phyloP scores from a whole-genome alignment of 2,329 filamentous ascomycete species.

The Alternaria consortialis region DNA sequence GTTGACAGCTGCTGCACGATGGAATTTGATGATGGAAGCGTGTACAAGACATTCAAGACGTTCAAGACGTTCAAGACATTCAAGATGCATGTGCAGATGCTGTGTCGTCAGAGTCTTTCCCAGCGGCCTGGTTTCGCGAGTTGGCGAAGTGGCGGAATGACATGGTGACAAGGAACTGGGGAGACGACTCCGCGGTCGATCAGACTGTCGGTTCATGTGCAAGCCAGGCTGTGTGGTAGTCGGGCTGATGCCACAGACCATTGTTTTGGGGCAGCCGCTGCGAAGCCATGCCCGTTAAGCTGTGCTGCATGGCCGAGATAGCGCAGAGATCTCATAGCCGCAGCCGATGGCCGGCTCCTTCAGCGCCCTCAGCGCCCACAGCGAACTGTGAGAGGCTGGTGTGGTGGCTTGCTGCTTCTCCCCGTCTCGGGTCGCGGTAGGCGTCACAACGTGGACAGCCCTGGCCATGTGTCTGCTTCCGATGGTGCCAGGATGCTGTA shows the following conservation, averaged over 20 bases:
- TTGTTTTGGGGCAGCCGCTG: conserved; percentile 38
- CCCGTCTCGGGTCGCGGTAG: conserved; percentile 33
- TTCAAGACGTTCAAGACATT: neutral
- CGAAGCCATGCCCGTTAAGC: conserved; percentile 30
- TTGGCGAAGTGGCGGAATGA: conserved; percentile 22
- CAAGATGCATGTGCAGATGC: conserved; percentile 6
- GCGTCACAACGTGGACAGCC: conserved; percentile 35
- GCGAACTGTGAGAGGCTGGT: conserved; percentile 22
- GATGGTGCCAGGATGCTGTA: conserved; percentile 5
- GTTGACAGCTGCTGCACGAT: conserved; percentile 37
- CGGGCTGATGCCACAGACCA: conserved; percentile 33
- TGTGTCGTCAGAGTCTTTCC: conserved; percentile 35
- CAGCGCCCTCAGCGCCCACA: conserved; percentile 21
- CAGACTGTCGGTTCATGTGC: conserved; percentile 31
- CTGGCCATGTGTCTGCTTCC: conserved; percentile 8
- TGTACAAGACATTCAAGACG: neutral
- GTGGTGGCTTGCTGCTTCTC: conserved; percentile 30
- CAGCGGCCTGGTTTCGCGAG: conserved; percentile 41
- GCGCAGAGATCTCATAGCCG: conserved; percentile 38
- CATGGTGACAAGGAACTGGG: conserved; percentile 36
- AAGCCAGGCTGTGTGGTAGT: conserved; percentile 28
- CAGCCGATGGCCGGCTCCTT: conserved; percentile 32
- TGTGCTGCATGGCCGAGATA: conserved; percentile 24
- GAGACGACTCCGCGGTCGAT: conserved; percentile 38
- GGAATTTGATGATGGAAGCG: conserved; percentile 13